Percentiles rank a stretch among this genome's conserved stretches.
Conservation (phyloP, 257 asterid genomes). For the Solanum arcanum region DNA sequence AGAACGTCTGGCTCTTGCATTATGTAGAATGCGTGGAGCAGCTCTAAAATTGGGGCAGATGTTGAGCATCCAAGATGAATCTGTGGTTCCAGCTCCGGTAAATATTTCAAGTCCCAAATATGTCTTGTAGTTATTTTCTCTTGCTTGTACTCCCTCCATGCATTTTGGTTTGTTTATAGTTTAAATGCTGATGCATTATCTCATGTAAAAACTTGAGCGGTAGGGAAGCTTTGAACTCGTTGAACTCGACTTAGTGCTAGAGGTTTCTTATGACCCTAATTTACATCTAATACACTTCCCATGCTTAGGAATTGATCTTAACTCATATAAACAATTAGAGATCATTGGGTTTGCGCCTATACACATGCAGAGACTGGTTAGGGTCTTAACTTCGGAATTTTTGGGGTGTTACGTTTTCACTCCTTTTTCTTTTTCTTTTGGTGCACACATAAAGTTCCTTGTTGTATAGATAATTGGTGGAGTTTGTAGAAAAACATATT, state of each 20-base stretch:
- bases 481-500: not conserved
- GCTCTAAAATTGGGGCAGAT: conserved; percentile 96
- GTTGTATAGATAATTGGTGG: not conserved
- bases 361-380: not conserved
- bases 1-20: conserved; percentile 92
- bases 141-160: not conserved
- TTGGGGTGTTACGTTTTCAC: not conserved
- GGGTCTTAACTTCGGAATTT: not conserved
- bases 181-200: not conserved
- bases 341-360: not conserved
- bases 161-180: not conserved
- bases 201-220: not conserved
- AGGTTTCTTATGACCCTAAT: not conserved
- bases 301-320: not conserved
- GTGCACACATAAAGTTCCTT: not conserved
- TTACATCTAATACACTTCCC: not conserved
- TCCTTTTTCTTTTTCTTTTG: not conserved
- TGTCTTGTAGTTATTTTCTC: not conserved
- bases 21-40: conserved; percentile 99
- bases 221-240: not conserved
- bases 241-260: not conserved
- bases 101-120: conserved; percentile 1
- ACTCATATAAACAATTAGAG: not conserved
- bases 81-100: conserved; percentile 94
- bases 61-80: conserved; percentile 95